Evolutionary conservation across 805 yeast genomes (phyloP).

Genomic region (Candida oleophila): DNA sequence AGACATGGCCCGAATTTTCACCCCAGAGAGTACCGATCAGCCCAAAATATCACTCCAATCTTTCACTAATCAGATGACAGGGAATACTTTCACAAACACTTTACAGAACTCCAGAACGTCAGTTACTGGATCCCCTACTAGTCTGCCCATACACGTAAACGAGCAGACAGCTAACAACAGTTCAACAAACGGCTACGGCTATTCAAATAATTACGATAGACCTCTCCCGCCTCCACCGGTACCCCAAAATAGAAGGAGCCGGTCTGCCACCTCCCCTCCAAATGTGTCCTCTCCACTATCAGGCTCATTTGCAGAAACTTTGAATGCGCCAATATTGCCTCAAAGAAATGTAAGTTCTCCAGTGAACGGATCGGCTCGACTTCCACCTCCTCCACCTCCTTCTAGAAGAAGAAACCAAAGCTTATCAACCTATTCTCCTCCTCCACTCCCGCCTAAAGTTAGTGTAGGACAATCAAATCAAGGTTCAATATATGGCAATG

Average conservation of each 20-base stretch:
- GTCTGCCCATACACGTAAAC: neutral
- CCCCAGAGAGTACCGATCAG: constrained; percentile 16
- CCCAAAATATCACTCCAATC: constrained; percentile 39
- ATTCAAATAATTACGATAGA: neutral
- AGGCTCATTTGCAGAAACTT: neutral
- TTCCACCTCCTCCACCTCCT: constrained; percentile 45
- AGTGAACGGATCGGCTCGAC: neutral
- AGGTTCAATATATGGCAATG: constrained; percentile 2
- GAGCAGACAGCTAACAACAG: constrained; percentile 1
- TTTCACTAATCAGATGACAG: constrained; percentile 43
- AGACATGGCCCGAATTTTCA: constrained; percentile 33
- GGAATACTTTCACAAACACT: constrained; percentile 33
- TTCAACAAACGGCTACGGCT: neutral
- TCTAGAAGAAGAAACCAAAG: constrained; percentile 29
- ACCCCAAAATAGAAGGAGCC: constrained; percentile 36
- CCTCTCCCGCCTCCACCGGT: constrained; percentile 34
- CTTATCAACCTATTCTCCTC: constrained; percentile 7
- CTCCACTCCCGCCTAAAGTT: constrained; percentile 30
- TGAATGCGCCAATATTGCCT: constrained; percentile 18
- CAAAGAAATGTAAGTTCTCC: constrained; percentile 15
- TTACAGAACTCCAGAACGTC: constrained; percentile 28
- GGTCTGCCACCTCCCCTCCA: constrained; percentile 33
- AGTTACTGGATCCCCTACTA: constrained; percentile 8
- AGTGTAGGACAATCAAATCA: constrained; percentile 7
- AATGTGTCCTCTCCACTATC: constrained; percentile 12